A percentile compares a stretch with the other conserved stretches of the same genome.
These are phyloP conservation scores for Asterella californica DNA, from an alignment of 225 moss, liverwort and hornwort genomes.

Conservation along the genomic window DNA sequence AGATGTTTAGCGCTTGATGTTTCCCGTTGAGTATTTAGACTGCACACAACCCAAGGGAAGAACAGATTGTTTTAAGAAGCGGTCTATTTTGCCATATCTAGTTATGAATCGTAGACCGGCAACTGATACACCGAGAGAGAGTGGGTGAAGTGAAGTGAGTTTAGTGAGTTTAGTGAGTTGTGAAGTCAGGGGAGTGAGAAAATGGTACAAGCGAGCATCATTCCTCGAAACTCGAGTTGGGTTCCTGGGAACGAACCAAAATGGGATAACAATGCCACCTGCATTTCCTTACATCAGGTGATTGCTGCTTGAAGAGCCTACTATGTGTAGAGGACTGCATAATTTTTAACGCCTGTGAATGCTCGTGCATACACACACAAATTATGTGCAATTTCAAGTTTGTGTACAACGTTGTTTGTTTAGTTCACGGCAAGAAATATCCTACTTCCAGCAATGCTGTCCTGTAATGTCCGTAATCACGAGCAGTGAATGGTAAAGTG, in stretches of 20 bases:
- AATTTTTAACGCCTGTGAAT: background rate
- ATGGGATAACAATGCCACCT: conserved; percentile 1
- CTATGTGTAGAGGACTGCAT: background rate
- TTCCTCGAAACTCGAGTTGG: background rate
- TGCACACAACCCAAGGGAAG: background rate
- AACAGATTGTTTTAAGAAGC: background rate
- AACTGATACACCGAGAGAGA: background rate
- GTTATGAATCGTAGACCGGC: background rate
- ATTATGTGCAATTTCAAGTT: background rate
- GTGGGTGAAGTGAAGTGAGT: background rate
- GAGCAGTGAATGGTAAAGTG: background rate
- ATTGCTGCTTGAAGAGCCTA: background rate
- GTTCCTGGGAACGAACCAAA: conserved; percentile 3
- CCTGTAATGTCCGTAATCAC: background rate
- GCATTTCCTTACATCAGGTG: conserved; percentile 21
- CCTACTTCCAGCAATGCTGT: background rate
- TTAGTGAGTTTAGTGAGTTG: too few relatives aligned
- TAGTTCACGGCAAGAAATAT: background rate
- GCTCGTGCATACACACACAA: background rate
- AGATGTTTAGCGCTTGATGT: background rate
- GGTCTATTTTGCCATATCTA: background rate
- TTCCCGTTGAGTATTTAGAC: background rate
- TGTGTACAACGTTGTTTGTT: background rate
- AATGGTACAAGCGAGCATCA: conserved; percentile 12
- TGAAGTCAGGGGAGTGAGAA: background rate